Percentiles rank a stretch among this genome's conserved stretches.
Conservation (phyloP, 2,329 filamentous ascomycete species). For the Davidsoniella neocaledoniae region DNA sequence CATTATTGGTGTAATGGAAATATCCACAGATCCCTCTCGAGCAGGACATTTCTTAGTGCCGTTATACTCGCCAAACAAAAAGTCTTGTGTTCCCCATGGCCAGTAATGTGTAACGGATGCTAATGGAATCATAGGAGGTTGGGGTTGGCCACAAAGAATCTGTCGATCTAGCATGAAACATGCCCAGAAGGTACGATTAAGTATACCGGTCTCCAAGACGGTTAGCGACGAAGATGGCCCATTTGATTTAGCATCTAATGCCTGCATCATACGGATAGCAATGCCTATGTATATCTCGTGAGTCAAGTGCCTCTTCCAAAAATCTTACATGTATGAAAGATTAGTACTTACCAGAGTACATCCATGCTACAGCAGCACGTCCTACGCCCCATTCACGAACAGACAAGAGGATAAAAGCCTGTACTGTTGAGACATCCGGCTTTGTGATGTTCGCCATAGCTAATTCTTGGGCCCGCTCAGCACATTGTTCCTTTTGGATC, state of each 20-base stretch:
- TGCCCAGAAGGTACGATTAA: conserved; percentile 24
- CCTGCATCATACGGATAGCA: conserved; percentile 5
- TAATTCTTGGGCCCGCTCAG: conserved; percentile 4
- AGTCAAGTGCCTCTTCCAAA: neutral
- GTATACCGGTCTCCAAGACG: neutral
- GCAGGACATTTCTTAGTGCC: conserved; percentile 11
- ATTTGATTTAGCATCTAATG: neutral
- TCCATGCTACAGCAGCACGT: conserved; percentile 1
- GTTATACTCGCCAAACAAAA: conserved; percentile 21
- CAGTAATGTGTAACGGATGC: conserved; percentile 21
- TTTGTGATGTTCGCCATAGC: neutral
- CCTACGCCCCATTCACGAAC: conserved; percentile 3
- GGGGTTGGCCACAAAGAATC: conserved; percentile 25
- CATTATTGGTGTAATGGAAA: conserved; percentile 18
- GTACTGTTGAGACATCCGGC: neutral
- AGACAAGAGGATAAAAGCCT: neutral
- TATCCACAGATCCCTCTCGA: conserved; percentile 11
- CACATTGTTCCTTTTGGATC: neutral
- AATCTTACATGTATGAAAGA: too few relatives aligned
- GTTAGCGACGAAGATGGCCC: neutral
- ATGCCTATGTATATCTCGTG: neutral
- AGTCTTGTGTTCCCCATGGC: conserved; percentile 20
- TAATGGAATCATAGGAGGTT: conserved; percentile 22
- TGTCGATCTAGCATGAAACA: conserved; percentile 30
- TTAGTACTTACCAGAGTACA: conserved; percentile 4